Conservation (phyloP, 106 monocot genomes). For the Dioscorea dumetorum region DNA sequence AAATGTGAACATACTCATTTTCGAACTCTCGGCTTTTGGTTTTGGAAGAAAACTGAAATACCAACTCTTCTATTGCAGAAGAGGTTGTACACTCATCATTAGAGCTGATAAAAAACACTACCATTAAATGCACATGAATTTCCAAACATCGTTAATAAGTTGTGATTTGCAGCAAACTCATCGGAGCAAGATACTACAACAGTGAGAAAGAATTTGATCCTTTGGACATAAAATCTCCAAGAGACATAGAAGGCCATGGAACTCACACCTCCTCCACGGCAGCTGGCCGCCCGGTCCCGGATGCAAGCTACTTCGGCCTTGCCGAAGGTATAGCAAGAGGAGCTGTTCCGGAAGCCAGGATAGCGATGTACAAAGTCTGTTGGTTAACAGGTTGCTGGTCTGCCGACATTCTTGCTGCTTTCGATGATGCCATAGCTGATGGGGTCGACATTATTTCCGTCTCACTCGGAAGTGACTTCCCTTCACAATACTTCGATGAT, state of each 20-base stretch:
- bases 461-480: constrained; percentile 1
- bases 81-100: too few relatives aligned
- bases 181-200: constrained; percentile 22
- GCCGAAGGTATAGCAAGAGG: constrained; percentile 16
- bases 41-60: too few relatives aligned
- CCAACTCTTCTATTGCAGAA: too few relatives aligned
- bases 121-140: too few relatives aligned
- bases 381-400: constrained; percentile 1
- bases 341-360: constrained; percentile 7
- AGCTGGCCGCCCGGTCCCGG: constrained; percentile 1
- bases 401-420: constrained; percentile 19
- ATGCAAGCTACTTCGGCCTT: constrained; percentile 12
- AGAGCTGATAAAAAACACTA: too few relatives aligned
- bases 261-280: constrained; percentile 29
- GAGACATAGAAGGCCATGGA: constrained; percentile 31
- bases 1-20: too few relatives aligned
- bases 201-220: background rate
- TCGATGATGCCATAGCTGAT: constrained; percentile 42
- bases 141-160: too few relatives aligned
- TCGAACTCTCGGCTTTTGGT: too few relatives aligned
- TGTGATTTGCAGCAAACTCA: constrained; percentile 11
- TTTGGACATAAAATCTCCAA: background rate
- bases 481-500: constrained; percentile 12
- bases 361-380: constrained; percentile 39
- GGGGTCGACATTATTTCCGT: constrained; percentile 32